A percentile compares a stretch with the other conserved stretches of the same genome.
These are phyloP conservation scores for Magnusiomyces fungicola DNA, from an alignment of 1,139 yeast species.

Conservation along the genomic window DNA sequence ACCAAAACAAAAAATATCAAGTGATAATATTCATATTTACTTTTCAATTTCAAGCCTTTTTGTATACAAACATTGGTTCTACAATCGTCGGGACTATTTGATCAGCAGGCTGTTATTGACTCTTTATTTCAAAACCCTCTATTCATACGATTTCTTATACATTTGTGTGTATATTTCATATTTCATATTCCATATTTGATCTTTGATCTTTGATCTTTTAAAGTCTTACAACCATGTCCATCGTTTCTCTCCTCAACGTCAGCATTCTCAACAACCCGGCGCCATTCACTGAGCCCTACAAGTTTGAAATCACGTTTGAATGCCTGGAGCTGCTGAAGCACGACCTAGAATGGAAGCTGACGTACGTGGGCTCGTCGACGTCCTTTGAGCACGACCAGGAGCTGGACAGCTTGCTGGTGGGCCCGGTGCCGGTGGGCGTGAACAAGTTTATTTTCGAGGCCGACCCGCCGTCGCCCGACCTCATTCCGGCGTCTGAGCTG, in stretches of 20 bases:
- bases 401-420: slow-evolving; percentile 86
- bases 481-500: slow-evolving; percentile 91
- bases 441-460: slow-evolving; percentile 90
- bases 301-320: slow-evolving; percentile 94
- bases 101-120: too few species aligned
- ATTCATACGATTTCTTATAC: too few species aligned
- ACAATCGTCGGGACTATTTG: too few species aligned
- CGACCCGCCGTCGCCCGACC: slow-evolving; percentile 93
- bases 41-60: too few species aligned
- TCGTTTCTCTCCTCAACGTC: slow-evolving; percentile 85
- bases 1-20: too few species aligned
- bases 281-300: slow-evolving; percentile 84
- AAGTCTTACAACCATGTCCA: slow-evolving; percentile 87
- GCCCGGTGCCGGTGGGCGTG: slow-evolving; percentile 97
- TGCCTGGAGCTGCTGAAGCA: slow-evolving; percentile 85
- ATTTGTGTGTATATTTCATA: too few species aligned
- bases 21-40: too few species aligned
- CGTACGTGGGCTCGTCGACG: slow-evolving; percentile 92
- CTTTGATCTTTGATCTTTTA: too few species aligned
- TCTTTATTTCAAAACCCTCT: too few species aligned
- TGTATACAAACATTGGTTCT: too few species aligned
- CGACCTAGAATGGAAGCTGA: slow-evolving; percentile 94
- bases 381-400: slow-evolving; percentile 96
- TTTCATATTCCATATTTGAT: too few species aligned
- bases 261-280: slow-evolving; percentile 95